phyloP scores from a whole-genome alignment of 495 filamentous ascomycete genomes.

The Sporormia fimetaria region DNA sequence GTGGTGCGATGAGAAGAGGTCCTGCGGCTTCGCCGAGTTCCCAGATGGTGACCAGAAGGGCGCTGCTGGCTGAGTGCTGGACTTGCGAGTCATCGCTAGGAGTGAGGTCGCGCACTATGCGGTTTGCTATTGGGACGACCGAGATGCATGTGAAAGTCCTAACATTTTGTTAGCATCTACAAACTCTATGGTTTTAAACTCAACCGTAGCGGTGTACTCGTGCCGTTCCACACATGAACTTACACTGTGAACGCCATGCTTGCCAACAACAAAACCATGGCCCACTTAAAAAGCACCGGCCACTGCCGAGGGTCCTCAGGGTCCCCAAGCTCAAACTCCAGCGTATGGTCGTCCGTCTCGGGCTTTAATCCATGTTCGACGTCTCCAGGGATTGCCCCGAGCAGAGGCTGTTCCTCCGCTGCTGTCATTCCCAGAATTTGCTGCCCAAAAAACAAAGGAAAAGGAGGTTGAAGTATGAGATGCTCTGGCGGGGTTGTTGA shows the following conservation, averaged over 20 bases:
- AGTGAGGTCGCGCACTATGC: constrained; percentile 39
- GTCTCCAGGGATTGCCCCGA: neutral
- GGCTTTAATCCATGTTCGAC: constrained; percentile 14
- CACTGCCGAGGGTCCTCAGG: constrained; percentile 45
- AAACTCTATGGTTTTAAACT: neutral
- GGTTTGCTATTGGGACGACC: constrained; percentile 42
- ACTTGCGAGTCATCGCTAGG: constrained; percentile 23
- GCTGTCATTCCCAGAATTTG: too few relatives aligned
- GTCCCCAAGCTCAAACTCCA: constrained; percentile 13
- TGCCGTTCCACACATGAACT: constrained; percentile 6
- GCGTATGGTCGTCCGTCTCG: constrained; percentile 6
- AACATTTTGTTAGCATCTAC: constrained; percentile 36
- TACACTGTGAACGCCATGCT: constrained; percentile 47
- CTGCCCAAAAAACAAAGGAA: too few relatives aligned
- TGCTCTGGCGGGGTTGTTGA: too few relatives aligned
- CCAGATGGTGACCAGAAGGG: constrained; percentile 49
- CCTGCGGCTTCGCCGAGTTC: constrained; percentile 41
- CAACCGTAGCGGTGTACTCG: neutral
- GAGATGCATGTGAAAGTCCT: constrained; percentile 40
- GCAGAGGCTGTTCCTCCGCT: constrained; percentile 2
- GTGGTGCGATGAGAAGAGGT: constrained; percentile 47
- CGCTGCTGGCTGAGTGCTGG: constrained; percentile 30
- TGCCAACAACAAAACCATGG: constrained; percentile 38
- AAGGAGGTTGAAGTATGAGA: too few relatives aligned
- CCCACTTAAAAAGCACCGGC: constrained; percentile 40